A percentile compares a stretch with the other conserved stretches of the same genome.
phyloP scores from a whole-genome alignment of 805 yeast species.

The Myxozyma neglecta region DNA sequence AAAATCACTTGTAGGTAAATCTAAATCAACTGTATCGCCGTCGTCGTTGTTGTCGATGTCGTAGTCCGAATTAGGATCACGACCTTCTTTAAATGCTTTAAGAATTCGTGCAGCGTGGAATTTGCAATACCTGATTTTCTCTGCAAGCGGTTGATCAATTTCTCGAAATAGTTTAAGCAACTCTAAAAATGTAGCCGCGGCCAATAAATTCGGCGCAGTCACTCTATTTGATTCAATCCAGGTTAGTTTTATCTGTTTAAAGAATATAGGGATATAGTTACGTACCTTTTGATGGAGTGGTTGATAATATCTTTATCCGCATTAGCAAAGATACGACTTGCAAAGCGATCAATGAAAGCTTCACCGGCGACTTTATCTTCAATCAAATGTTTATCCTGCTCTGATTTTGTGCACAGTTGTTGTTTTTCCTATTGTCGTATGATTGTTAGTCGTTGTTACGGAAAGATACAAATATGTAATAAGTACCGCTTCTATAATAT shows the following conservation, averaged over 20 bases:
- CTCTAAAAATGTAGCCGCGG: conserved; percentile 55
- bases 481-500: conserved; percentile 73
- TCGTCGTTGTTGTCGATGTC: conserved; percentile 38
- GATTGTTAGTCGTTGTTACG: no score
- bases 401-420: conserved; percentile 16
- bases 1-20: no score
- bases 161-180: conserved; percentile 47
- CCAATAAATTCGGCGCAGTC: conserved; percentile 55
- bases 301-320: conserved; percentile 51
- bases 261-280: no score
- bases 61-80: conserved; percentile 59
- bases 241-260: no score
- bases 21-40: neutral
- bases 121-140: conserved; percentile 60
- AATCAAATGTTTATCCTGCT: conserved; percentile 49
- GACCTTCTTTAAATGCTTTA: conserved; percentile 49
- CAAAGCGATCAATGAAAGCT: conserved; percentile 57
- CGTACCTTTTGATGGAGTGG: conserved; percentile 45
- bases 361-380: conserved; percentile 59
- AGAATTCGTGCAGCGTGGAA: conserved; percentile 61
- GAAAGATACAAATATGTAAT: no score
- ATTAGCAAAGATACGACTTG: conserved; percentile 56
- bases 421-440: conserved; percentile 19
- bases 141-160: conserved; percentile 30
- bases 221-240: no score